phyloP scores from a whole-genome alignment of 345 rosid species.

The Cardiospermum halicacabum region DNA sequence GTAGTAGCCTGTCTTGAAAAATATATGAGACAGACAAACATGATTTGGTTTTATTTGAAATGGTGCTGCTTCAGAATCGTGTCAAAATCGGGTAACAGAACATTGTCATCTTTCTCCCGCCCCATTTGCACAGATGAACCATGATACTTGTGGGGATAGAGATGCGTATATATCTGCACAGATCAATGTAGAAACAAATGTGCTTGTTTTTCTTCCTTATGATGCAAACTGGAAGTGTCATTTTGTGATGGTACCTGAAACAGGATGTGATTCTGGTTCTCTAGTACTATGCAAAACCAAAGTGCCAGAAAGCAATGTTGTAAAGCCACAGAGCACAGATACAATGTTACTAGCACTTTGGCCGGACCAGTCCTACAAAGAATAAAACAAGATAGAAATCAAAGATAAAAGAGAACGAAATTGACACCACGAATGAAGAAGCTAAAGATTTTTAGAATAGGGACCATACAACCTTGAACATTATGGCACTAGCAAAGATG shows the following conservation, averaged over 20 bases:
- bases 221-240: not conserved
- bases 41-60: not conserved
- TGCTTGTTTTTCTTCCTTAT: not conserved
- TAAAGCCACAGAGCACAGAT: conserved; percentile 73
- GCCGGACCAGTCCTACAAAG: conserved; percentile 59
- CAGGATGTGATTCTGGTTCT: conserved; percentile 55
- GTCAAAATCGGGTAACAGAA: not conserved
- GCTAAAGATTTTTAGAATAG: not conserved
- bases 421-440: too few species aligned
- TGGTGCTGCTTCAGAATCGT: conserved; percentile 1
- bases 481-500: conserved; percentile 71
- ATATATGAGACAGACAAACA: not conserved
- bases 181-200: too few species aligned
- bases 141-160: not conserved
- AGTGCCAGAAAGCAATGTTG: conserved; percentile 71
- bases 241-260: conserved; percentile 43
- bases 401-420: not conserved
- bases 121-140: not conserved
- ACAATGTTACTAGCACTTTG: conserved; percentile 70
- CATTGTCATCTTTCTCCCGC: not conserved
- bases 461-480: conserved; percentile 57
- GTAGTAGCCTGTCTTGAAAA: not conserved
- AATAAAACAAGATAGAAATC: not conserved
- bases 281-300: conserved; percentile 62
- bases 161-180: not conserved